These are phyloP conservation scores for Castanea mollissima DNA, from an alignment of 306 rosid genomes.

Conservation along the genomic window DNA sequence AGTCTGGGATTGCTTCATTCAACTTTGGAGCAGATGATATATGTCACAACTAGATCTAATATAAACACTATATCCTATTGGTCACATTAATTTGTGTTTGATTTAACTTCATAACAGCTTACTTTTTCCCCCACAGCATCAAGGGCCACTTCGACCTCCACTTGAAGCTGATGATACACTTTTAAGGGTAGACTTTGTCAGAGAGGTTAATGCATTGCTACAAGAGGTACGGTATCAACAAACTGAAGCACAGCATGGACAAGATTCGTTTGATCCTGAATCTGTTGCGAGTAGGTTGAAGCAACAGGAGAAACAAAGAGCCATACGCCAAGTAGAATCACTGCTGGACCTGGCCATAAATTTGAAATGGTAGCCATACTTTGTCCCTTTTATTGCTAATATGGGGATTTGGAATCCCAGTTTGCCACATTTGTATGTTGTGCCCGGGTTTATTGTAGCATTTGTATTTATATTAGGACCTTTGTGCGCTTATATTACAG, in stretches of 20 bases:
- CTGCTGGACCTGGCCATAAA: constrained; percentile 71
- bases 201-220: constrained; percentile 85
- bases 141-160: constrained; percentile 61
- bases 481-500: neutral
- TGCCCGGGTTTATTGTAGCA: neutral
- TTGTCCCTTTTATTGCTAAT: neutral
- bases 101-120: neutral
- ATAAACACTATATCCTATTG: neutral
- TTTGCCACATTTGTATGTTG: neutral
- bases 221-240: constrained; percentile 61
- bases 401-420: neutral
- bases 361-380: constrained; percentile 56
- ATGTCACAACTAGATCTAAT: neutral
- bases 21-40: neutral
- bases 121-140: constrained; percentile 45
- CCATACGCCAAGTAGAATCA: constrained; percentile 71
- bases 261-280: constrained; percentile 58
- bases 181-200: constrained; percentile 81
- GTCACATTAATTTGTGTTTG: neutral
- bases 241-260: constrained; percentile 31
- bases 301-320: constrained; percentile 79
- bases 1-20: neutral
- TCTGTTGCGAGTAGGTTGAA: constrained; percentile 81
- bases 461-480: neutral
- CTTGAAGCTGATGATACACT: constrained; percentile 65